Percentiles rank a stretch among this genome's conserved stretches.
Evolutionary conservation across 2,329 filamentous ascomycete genomes (phyloP).

Genomic region (Arachnopeziza araneosa): DNA sequence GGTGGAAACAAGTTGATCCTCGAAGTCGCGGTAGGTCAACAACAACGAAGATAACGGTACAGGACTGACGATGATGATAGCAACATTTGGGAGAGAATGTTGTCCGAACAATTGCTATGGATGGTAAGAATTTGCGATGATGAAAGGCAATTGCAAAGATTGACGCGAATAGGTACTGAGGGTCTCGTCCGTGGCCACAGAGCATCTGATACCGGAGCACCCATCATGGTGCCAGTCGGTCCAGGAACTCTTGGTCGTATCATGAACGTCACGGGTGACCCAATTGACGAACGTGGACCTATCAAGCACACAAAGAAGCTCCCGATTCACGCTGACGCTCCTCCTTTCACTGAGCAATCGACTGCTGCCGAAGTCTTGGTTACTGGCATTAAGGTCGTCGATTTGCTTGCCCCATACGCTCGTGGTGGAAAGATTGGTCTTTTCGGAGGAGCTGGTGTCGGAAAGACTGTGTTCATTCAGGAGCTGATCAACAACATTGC

Average conservation of each 20-base stretch:
- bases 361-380: conserved; percentile 94
- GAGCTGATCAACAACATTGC: conserved; percentile 99
- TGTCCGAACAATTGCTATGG: conserved; percentile 99
- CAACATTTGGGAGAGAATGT: conserved; percentile 99
- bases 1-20: conserved; percentile 90
- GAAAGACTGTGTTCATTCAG: conserved; percentile 99
- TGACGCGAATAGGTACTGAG: conserved; percentile 72
- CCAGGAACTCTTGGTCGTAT: conserved; percentile 93
- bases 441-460: conserved; percentile 99
- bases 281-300: conserved; percentile 98
- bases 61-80: conserved; percentile 47
- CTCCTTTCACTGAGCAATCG: conserved; percentile 90
- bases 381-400: conserved; percentile 99
- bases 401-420: conserved; percentile 96
- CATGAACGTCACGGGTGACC: conserved; percentile 99
- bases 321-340: conserved; percentile 92
- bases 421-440: conserved; percentile 99
- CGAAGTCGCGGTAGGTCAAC: conserved; percentile 79
- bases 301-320: conserved; percentile 86
- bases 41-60: conserved; percentile 12
- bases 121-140: conserved; percentile 60
- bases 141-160: conserved; percentile 16
- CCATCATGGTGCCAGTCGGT: conserved; percentile 96
- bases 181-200: conserved; percentile 92
- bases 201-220: conserved; percentile 82